Evolutionary conservation across 2,329 filamentous ascomycete species (phyloP).

Genomic region (Ascochyta clinopodiicola): DNA sequence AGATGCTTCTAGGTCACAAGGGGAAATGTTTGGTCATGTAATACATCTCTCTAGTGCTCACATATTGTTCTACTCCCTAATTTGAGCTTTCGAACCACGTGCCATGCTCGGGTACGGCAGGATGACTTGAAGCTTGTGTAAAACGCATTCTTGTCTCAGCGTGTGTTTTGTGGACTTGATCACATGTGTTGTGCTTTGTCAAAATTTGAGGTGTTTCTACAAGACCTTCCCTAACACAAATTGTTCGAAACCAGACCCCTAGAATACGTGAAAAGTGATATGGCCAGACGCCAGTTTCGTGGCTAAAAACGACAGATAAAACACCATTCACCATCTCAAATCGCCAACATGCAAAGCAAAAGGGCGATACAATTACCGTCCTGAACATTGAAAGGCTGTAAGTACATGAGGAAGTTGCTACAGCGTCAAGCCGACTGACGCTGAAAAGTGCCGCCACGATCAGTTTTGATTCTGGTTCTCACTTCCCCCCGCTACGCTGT

Average conservation of each 20-base stretch:
- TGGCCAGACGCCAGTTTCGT: neutral
- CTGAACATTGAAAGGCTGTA: neutral
- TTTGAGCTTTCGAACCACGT: neutral
- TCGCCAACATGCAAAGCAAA: neutral
- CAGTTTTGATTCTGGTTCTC: neutral
- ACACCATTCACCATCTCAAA: neutral
- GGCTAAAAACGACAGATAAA: too few relatives aligned
- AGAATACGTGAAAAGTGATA: neutral
- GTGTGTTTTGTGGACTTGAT: too few relatives aligned
- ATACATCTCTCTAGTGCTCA: neutral
- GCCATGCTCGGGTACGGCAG: neutral
- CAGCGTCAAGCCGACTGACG: neutral
- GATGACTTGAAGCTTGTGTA: neutral
- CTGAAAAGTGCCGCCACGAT: too few relatives aligned
- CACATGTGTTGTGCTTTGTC: neutral
- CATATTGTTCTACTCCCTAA: neutral
- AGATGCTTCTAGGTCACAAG: neutral
- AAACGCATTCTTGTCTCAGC: too few relatives aligned
- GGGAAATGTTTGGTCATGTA: neutral
- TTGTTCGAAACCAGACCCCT: neutral
- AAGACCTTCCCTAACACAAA: neutral
- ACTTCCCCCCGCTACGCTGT: conserved; percentile 1
- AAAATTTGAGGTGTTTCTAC: neutral
- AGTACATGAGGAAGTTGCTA: neutral
- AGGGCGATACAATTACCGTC: neutral